Conservation (phyloP, 148 eudicot genomes). For the Rhododendron vialii region DNA sequence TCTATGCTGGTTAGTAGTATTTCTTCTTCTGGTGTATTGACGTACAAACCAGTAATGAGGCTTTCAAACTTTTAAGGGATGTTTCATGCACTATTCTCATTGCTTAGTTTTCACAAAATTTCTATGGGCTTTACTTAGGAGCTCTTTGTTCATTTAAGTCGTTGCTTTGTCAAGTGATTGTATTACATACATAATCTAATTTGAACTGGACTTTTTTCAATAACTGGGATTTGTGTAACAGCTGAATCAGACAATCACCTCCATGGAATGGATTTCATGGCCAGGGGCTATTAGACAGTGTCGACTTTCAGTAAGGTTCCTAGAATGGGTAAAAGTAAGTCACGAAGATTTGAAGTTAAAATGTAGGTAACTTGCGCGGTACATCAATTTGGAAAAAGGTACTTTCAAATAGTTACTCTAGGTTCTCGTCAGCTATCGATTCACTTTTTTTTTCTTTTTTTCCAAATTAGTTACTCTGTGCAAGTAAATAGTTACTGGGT, state of each 20-base stretch:
- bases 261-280: not conserved
- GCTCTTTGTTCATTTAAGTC: not conserved
- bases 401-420: not conserved
- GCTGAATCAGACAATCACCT: not conserved
- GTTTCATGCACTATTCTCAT: not conserved
- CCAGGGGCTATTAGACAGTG: not conserved
- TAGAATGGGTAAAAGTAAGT: not conserved
- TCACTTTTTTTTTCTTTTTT: not conserved
- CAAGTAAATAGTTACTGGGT: not conserved
- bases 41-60: not conserved
- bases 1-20: conserved; percentile 82
- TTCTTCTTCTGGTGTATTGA: not conserved
- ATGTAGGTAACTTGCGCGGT: not conserved
- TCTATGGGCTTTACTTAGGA: not conserved
- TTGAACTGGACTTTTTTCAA: not conserved
- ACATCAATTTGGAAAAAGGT: not conserved
- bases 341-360: not conserved
- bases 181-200: not conserved
- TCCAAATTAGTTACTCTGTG: not conserved
- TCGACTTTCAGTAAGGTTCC: not conserved
- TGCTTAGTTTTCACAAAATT: not conserved
- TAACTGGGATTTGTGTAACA: not conserved
- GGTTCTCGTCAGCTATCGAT: not conserved
- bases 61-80: not conserved
- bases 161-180: not conserved